Evolutionary conservation across 768 basidiomycete genomes (phyloP).

Genomic region (Leccinellum luteum): DNA sequence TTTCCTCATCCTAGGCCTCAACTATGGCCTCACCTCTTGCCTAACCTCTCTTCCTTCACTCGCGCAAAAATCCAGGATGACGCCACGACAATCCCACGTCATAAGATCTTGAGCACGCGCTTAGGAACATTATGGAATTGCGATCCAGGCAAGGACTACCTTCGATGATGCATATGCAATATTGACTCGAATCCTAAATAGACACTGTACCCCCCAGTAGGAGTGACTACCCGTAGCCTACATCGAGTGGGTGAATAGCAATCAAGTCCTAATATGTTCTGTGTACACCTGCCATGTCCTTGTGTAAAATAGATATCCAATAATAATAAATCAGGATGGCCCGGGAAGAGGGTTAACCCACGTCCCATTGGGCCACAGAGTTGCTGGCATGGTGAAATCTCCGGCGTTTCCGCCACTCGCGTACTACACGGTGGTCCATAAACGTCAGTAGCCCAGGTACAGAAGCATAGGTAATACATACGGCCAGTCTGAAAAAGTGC

Average conservation of each 20-base stretch:
- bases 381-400: slow-evolving; percentile 80
- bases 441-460: slow-evolving; percentile 1
- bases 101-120: too few species aligned
- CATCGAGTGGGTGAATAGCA: background rate
- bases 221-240: background rate
- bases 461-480: slow-evolving; percentile 37
- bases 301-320: background rate
- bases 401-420: slow-evolving; percentile 47
- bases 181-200: slow-evolving; percentile 5
- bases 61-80: too few species aligned
- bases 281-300: background rate
- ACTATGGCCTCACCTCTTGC: too few species aligned
- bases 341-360: slow-evolving; percentile 75
- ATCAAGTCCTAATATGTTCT: background rate
- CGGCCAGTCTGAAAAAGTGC: slow-evolving; percentile 79
- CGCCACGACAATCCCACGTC: too few species aligned
- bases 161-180: too few species aligned
- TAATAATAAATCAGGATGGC: slow-evolving; percentile 39
- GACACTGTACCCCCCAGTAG: background rate
- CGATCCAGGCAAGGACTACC: too few species aligned
- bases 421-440: slow-evolving; percentile 38
- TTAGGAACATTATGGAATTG: too few species aligned
- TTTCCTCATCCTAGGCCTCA: too few species aligned
- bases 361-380: slow-evolving; percentile 75
- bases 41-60: too few species aligned